Conservation (phyloP, 306 rosid genomes). For the Gynostemma pentaphyllum region DNA sequence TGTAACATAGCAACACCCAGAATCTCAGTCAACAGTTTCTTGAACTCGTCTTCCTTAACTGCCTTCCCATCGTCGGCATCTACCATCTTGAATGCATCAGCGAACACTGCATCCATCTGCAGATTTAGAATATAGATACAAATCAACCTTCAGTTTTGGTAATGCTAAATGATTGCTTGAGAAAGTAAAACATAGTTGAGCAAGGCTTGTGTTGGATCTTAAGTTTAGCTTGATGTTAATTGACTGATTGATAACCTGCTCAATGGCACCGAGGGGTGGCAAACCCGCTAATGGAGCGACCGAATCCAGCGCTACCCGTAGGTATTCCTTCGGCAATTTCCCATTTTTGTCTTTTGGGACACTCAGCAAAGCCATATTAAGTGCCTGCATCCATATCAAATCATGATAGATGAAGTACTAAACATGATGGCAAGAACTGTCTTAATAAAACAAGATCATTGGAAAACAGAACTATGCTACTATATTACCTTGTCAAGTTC, state of each 20-base stretch:
- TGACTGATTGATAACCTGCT: conserved; percentile 38
- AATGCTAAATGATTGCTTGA: background rate
- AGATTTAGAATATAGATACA: conserved; percentile 9
- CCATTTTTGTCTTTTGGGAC: conserved; percentile 63
- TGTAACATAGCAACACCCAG: conserved; percentile 64
- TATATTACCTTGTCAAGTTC: conserved; percentile 74
- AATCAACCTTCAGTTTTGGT: background rate
- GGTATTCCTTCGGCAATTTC: conserved; percentile 54
- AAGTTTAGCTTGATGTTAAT: background rate
- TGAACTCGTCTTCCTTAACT: conserved; percentile 80
- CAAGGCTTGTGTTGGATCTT: background rate
- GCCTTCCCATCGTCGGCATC: conserved; percentile 44
- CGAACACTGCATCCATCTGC: conserved; percentile 69
- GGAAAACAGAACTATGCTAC: background rate
- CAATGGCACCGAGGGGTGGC: conserved; percentile 77
- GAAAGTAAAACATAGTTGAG: background rate
- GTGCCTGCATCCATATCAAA: conserved; percentile 34
- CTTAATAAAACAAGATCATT: background rate
- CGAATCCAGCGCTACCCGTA: conserved; percentile 46
- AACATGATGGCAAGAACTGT: background rate
- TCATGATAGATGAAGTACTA: background rate
- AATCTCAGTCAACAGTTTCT: conserved; percentile 53
- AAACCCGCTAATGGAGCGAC: conserved; percentile 73
- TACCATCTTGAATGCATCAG: conserved; percentile 38
- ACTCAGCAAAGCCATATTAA: conserved; percentile 46